A percentile compares a stretch with the other conserved stretches of the same genome.
Conservation (phyloP, 2,329 filamentous ascomycete species). For the Aspergillus alliaceus region DNA sequence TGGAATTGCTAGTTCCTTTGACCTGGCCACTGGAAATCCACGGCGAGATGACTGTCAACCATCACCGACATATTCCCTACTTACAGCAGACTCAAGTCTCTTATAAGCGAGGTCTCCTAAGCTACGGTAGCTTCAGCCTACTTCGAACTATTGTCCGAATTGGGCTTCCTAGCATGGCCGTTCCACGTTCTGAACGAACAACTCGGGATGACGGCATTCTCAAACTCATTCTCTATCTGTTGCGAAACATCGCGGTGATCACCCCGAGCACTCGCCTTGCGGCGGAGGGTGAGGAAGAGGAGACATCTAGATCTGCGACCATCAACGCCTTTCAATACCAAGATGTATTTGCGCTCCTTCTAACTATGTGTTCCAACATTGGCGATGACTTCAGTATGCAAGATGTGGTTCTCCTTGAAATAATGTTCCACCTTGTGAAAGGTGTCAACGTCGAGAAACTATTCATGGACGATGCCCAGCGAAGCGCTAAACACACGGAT, state of each 20-base stretch:
- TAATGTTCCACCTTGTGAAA: constrained; percentile 89
- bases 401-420: constrained; percentile 86
- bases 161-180: constrained; percentile 81
- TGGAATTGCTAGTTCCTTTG: constrained; percentile 87
- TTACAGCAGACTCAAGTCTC: constrained; percentile 81
- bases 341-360: constrained; percentile 80
- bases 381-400: constrained; percentile 89
- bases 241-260: constrained; percentile 87
- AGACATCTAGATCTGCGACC: constrained; percentile 81
- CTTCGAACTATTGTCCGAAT: constrained; percentile 78
- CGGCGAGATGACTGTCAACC: constrained; percentile 84
- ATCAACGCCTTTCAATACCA: constrained; percentile 89
- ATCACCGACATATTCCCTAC: constrained; percentile 87
- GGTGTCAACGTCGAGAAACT: constrained; percentile 80
- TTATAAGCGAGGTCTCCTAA: constrained; percentile 87
- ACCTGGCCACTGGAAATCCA: constrained; percentile 90
- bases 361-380: constrained; percentile 89
- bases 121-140: constrained; percentile 74
- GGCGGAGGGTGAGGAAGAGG: constrained; percentile 83
- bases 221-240: constrained; percentile 82
- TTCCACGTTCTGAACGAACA: constrained; percentile 72
- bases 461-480: constrained; percentile 77
- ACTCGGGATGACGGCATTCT: constrained; percentile 87
- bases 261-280: constrained; percentile 69
- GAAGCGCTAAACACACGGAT: constrained; percentile 66